Evolutionary conservation across 352 stramenopile species (phyloP), one percentile per base, ranked within the genome.

Genomic region (Phytophthora hybrid): DNA sequence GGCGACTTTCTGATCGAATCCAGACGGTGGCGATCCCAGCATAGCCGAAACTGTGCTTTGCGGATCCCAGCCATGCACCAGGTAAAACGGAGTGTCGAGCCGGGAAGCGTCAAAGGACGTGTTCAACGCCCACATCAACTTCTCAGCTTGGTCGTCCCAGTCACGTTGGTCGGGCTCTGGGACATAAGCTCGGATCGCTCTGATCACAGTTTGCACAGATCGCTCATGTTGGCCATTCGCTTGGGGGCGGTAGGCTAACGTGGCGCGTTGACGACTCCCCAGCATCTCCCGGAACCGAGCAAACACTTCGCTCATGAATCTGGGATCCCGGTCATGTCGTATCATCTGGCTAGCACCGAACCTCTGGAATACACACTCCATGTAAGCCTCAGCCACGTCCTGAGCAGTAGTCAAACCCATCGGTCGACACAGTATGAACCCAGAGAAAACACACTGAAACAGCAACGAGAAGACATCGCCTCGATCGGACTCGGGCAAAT

Each of bases 81-180:
- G 31, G 14, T 63, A 77, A 29, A 73, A 75, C 1, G 69, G 56
- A 0, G 64, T 80, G 5, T 52, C 53, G 1, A 65, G 23, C 14
- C 67, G 8, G 0, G 68, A 74, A 8, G 41, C 16, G 19, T 77
- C 69, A 14, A 64, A 75, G 0, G 63, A 75, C 1, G 60, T 71
- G 29, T 63, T 81, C 13, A 77, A 14, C 0, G 63, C 58, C 46
- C 75, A 76, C 71, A 74, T 76, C 14, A 83, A 37, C 3, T 56
- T 55, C 11, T 77, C 61, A 0, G 65, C 70, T 0, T 79, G 10
- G 0, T 77, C 66, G 2, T 86, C 76, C 69, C 79, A 86, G 41
- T 81, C 79, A 14, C 52, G 58, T 53, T 84, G 72, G 5, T 49
- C 60, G 68, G 54, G 0, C 59, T 77, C 47, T 76, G 54, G 0